Conservation (phyloP, 192 early-diverging fungal species). For the Chytriomyces sp. region DNA sequence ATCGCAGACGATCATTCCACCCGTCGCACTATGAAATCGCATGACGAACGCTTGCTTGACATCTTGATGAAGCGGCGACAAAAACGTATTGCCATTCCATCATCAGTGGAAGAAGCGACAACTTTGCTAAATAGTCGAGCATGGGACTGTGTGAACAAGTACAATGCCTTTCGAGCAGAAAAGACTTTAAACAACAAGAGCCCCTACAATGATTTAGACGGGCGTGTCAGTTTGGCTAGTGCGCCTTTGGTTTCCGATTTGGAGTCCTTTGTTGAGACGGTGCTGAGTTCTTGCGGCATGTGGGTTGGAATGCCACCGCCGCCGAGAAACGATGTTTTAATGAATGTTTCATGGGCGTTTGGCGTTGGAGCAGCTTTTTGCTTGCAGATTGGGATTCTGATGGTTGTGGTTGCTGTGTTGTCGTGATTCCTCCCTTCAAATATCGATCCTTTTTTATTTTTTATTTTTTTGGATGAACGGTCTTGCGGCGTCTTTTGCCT, state of each 20-base stretch:
- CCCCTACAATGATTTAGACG: conserved; percentile 12
- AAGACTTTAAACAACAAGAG: conserved; percentile 2
- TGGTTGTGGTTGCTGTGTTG: conserved; percentile 6
- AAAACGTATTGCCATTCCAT: background rate
- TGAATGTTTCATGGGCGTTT: conserved; percentile 25
- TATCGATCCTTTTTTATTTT: too few species aligned
- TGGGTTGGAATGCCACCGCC: conserved; percentile 30
- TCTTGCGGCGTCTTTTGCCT: too few species aligned
- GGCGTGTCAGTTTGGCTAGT: background rate
- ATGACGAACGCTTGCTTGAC: background rate
- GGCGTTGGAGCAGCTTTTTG: conserved; percentile 1
- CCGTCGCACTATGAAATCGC: too few species aligned
- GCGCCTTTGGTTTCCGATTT: background rate
- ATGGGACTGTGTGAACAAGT: conserved; percentile 7
- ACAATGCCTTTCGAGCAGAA: conserved; percentile 8
- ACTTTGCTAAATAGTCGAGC: background rate
- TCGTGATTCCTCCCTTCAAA: background rate
- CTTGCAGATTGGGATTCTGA: conserved; percentile 15
- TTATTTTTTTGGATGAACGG: too few species aligned
- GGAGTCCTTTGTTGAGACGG: background rate
- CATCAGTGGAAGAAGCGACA: conserved; percentile 6
- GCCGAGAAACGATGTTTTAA: conserved; percentile 27
- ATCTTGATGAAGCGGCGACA: conserved; percentile 1
- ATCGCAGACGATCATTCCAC: background rate
- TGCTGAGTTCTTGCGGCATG: conserved; percentile 3